These are phyloP conservation scores for Isabelozyma rhagii DNA, from an alignment of 805 yeast species.

Conservation along the genomic window DNA sequence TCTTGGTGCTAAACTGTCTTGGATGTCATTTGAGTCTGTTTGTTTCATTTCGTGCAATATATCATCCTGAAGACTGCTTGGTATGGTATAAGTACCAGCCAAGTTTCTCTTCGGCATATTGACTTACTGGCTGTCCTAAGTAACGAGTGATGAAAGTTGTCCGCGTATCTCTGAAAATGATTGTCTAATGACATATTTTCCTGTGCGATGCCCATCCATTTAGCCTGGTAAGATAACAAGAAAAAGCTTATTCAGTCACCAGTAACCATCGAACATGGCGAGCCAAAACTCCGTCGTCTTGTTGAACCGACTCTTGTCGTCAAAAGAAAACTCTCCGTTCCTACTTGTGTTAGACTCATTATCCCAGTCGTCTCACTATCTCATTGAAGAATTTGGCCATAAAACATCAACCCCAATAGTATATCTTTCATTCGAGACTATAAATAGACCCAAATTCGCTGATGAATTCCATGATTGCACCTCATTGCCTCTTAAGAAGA, in stretches of 20 bases:
- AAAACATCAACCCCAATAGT: slow-evolving; percentile 40
- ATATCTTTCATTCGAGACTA: slow-evolving; percentile 69
- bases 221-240: background rate
- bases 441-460: slow-evolving; percentile 48
- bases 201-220: background rate
- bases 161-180: too few species aligned
- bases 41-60: slow-evolving; percentile 18
- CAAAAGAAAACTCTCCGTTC: slow-evolving; percentile 76
- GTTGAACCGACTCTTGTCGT: slow-evolving; percentile 59
- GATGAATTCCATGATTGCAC: slow-evolving; percentile 47
- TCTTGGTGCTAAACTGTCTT: slow-evolving; percentile 13
- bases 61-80: slow-evolving; percentile 23
- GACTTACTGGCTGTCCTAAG: background rate
- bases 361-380: slow-evolving; percentile 57
- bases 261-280: slow-evolving; percentile 20
- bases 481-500: slow-evolving; percentile 9
- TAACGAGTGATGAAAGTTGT: too few species aligned
- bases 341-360: slow-evolving; percentile 67
- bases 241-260: background rate
- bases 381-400: slow-evolving; percentile 58
- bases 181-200: background rate
- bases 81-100: slow-evolving; percentile 29
- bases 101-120: slow-evolving; percentile 13
- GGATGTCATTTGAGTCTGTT: slow-evolving; percentile 14
- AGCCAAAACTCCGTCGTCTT: slow-evolving; percentile 45